Evolutionary conservation across 2,329 filamentous ascomycete genomes (phyloP), one percentile per base, ranked within the genome.

Genomic region (Sporothrix dimorphospora): DNA sequence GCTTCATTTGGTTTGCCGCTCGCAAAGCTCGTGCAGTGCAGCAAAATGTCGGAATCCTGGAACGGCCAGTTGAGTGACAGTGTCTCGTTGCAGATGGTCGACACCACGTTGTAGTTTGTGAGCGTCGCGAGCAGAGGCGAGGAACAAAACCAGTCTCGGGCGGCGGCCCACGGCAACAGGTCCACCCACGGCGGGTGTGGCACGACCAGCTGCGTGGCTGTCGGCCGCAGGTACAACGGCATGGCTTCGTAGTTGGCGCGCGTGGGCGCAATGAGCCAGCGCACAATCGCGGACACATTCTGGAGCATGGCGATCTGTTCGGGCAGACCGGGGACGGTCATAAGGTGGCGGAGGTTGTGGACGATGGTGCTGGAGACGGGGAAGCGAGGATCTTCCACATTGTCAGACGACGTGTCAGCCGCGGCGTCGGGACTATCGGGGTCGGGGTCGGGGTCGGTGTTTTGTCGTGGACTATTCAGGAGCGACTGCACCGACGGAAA

Each of bases 251-350:
- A 59, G 30, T 59, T 59, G 55, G 55, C 55, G 5, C 55, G 55
- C 55, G 55, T 59, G 27, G 55, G 55, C 8, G 55, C 55, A 19
- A 59, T 59, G 6, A 59, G 55, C 55, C 55, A 59, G 5, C 55
- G 55, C 12, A 59, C 55, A 59, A 59, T 34, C 12, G 55, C 55
- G 27, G 55, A 59, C 27, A 59, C 55, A 7, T 59, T 59, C 9
- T 59, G 55, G 5, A 59, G 55, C 55, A 59, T 59, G 55, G 55
- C 55, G 24, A 59, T 59, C 55, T 59, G 55, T 11, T 59, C 27
- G 55, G 55, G 55, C 27, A 59, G 55, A 14, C 55, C 55, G 27
- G 55, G 55, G 27, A 59, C 30, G 27, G 55, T 34, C 55, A 59
- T 59, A 16, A 59, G 38, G 27, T 59, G 55, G 8, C 55, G 55